phyloP scores from a whole-genome alignment of 306 rosid species.

The Cucumis melo region DNA sequence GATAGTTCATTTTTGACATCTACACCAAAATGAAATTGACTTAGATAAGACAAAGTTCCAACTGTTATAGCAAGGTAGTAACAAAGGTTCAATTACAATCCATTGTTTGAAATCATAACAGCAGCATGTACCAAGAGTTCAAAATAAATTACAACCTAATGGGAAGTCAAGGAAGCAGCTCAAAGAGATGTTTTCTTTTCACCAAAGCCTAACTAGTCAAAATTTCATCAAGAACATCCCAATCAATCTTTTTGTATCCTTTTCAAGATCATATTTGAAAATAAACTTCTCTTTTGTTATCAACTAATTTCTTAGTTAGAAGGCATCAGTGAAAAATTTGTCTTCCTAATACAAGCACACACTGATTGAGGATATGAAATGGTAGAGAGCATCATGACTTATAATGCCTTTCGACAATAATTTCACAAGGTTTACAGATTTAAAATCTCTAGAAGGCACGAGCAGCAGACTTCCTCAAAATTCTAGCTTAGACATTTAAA shows the following conservation, averaged over 20 bases:
- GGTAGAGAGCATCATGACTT: too few relatives aligned
- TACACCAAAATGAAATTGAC: slow-evolving; percentile 23
- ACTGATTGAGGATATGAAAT: too few relatives aligned
- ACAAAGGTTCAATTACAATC: not conserved
- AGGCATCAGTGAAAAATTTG: not conserved
- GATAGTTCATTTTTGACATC: slow-evolving; percentile 89
- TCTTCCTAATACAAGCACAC: not conserved
- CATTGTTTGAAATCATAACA: not conserved
- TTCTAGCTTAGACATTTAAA: too few relatives aligned
- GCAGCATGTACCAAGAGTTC: not conserved
- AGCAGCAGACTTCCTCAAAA: not conserved
- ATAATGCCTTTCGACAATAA: not conserved
- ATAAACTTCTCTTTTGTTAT: not conserved
- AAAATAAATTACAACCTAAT: not conserved
- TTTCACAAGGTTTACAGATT: not conserved
- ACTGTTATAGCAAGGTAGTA: not conserved
- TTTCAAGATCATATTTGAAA: not conserved
- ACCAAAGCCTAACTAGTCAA: not conserved
- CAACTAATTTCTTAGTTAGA: not conserved
- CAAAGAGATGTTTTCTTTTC: not conserved
- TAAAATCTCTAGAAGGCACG: not conserved
- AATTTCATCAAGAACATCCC: not conserved
- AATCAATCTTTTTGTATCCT: not conserved
- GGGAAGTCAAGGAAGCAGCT: not conserved
- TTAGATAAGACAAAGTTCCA: not conserved